Base-by-base conservation (phyloP, 1,284 basidiomycete genomes). In the Ceratobasidium sp. region DNA sequence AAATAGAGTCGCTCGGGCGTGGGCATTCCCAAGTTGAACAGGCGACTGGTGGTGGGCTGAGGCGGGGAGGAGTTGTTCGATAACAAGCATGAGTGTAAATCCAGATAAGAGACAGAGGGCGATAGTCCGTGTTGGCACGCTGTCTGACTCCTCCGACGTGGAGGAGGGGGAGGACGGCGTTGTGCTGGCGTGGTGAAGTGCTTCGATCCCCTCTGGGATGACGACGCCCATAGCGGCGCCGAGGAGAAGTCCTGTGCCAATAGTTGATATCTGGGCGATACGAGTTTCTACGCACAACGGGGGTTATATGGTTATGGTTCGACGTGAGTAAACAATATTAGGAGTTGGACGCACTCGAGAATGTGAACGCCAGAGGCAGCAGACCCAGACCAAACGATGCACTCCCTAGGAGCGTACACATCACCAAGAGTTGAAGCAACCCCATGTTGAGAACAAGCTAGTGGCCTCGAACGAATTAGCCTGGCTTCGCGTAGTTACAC, bases 171-270 rank as follows among this genome's bases (percentile, higher is more conserved):
- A 22, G 11, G 51, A 53, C 22, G 51, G 11, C 19, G 41, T 44
- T 44, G 4, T 19, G n/a, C 48, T 60, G 8, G 82, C 78, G 6
- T 78, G 79, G 77, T 81, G 83, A 14, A 85, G 76, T 1, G 84
- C 82, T 51, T 82, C 80, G 0, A 85, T 82, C 19, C 84, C 85
- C 75, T 98, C 96, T 24, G 96, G 96, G 73, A 98, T 92, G 79
- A 98, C 94, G 36, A 98, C 90, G 11, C 94, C 94, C 78, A 98
- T 83, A 0, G 95, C 95, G 6, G 95, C 93, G 17, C 96, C 96
- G 29, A 97, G 87, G 29, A 98, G 86, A 22, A 98, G 83, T n/a
- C 96, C 96, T 36, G 92, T 92, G 27, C 94, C 92, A 29, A 95
- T 82, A 47, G 89, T 88, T 9, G 90, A 90, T 45, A 95, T 83